Percentiles rank a stretch among this genome's conserved stretches.
phyloP scores from a whole-genome alignment of 2,329 filamentous ascomycete species.

The Colletotrichum sp. region DNA sequence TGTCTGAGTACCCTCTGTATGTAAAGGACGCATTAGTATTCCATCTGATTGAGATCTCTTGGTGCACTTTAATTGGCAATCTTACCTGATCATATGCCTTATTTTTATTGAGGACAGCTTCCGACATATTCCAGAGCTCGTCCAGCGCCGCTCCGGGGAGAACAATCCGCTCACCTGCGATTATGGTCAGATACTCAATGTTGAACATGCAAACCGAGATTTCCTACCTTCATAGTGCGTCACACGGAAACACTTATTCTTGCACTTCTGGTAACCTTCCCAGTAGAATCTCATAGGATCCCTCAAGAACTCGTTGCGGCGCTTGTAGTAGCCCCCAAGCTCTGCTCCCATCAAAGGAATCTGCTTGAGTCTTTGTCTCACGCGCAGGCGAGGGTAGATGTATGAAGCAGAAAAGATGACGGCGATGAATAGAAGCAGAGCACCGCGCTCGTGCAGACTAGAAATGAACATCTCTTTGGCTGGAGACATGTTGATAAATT shows the following conservation, averaged over 20 bases:
- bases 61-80: too few species aligned
- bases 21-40: background rate
- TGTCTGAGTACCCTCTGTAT: background rate
- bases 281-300: constrained; percentile 1
- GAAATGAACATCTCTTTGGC: background rate
- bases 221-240: background rate
- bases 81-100: constrained; percentile 2
- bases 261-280: background rate
- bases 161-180: background rate
- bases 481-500: background rate
- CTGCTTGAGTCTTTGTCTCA: background rate
- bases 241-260: background rate
- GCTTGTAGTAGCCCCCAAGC: background rate
- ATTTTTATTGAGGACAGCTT: constrained; percentile 1
- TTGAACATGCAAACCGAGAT: background rate
- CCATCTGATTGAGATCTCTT: background rate
- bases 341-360: constrained; percentile 3
- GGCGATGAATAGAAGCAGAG: background rate
- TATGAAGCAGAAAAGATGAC: background rate
- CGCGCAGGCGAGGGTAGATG: background rate
- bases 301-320: background rate
- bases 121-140: constrained; percentile 7
- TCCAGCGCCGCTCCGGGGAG: background rate
- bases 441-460: background rate
- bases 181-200: background rate